These are phyloP conservation scores for Gaultheria prostrata DNA, from an alignment of 148 eudicot genomes.

Conservation along the genomic window DNA sequence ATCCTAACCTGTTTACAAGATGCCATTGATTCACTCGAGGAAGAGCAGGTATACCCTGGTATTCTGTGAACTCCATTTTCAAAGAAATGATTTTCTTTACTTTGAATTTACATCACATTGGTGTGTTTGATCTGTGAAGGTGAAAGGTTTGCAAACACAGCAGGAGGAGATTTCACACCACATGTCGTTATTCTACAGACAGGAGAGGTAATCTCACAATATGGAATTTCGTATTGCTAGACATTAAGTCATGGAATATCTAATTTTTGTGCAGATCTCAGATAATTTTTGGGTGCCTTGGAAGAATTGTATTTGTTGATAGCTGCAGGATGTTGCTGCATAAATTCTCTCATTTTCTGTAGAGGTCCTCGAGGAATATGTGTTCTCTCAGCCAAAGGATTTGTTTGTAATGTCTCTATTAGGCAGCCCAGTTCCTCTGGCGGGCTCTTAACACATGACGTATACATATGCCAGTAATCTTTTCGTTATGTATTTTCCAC, in stretches of 20 bases:
- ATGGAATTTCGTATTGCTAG: not conserved
- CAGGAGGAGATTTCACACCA: slow-evolving; percentile 65
- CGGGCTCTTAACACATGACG: too few relatives aligned
- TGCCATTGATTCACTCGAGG: too few relatives aligned
- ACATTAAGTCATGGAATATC: not conserved
- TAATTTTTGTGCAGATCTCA: slow-evolving; percentile 1
- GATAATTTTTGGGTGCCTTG: not conserved
- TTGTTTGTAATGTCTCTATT: too few relatives aligned
- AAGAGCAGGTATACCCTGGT: too few relatives aligned
- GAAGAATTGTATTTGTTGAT: not conserved
- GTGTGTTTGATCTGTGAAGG: too few relatives aligned
- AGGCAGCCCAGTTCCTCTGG: too few relatives aligned
- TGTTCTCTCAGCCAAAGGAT: too few relatives aligned
- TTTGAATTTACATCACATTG: too few relatives aligned
- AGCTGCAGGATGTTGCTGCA: slow-evolving; percentile 62
- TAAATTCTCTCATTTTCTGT: slow-evolving; percentile 52
- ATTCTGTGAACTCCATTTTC: too few relatives aligned
- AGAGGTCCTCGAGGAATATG: slow-evolving; percentile 59
- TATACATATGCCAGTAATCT: not conserved
- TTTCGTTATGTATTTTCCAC: not conserved
- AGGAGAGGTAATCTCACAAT: slow-evolving; percentile 54
- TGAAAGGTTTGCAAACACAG: slow-evolving; percentile 52
- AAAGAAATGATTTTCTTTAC: too few relatives aligned
- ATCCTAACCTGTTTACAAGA: too few relatives aligned
- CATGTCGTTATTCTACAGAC: slow-evolving; percentile 51